Evolutionary conservation across 2,329 filamentous ascomycete genomes (phyloP).

Genomic region (Colletotrichum sp.): DNA sequence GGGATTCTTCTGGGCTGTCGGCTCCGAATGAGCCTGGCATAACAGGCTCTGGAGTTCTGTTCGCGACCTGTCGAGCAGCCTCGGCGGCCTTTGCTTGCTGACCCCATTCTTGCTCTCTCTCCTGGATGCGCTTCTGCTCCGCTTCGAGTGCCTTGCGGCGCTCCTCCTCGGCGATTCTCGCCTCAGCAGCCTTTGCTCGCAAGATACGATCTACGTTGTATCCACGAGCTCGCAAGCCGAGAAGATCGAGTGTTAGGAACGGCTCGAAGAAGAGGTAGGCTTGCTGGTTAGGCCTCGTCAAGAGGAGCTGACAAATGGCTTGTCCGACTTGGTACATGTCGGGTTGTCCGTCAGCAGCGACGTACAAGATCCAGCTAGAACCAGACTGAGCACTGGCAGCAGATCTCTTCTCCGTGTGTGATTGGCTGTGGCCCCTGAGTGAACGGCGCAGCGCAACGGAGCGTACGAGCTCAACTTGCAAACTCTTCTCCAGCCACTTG

Average conservation of each 20-base stretch:
- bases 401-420: conserved; percentile 75
- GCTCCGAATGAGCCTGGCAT: conserved; percentile 78
- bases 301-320: conserved; percentile 79
- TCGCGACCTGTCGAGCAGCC: conserved; percentile 42
- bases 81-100: conserved; percentile 44
- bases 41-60: conserved; percentile 42
- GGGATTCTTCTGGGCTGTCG: conserved; percentile 62
- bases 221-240: conserved; percentile 81
- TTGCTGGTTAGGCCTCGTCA: conserved; percentile 84
- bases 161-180: conserved; percentile 83
- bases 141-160: conserved; percentile 75
- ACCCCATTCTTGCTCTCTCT: conserved; percentile 52
- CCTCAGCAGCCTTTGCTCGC: conserved; percentile 84
- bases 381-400: conserved; percentile 66
- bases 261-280: conserved; percentile 91
- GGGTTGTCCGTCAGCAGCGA: conserved; percentile 69
- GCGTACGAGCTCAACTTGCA: conserved; percentile 78
- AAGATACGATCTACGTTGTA: conserved; percentile 98
- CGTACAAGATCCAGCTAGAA: conserved; percentile 71
- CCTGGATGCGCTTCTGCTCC: conserved; percentile 71
- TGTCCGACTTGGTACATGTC: conserved; percentile 94
- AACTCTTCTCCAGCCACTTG: conserved; percentile 88
- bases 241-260: conserved; percentile 83
- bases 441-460: conserved; percentile 78
- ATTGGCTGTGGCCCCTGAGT: conserved; percentile 72